Evolutionary conservation across 1,284 basidiomycete species (phyloP).

Genomic region (Puccinia novopanici): DNA sequence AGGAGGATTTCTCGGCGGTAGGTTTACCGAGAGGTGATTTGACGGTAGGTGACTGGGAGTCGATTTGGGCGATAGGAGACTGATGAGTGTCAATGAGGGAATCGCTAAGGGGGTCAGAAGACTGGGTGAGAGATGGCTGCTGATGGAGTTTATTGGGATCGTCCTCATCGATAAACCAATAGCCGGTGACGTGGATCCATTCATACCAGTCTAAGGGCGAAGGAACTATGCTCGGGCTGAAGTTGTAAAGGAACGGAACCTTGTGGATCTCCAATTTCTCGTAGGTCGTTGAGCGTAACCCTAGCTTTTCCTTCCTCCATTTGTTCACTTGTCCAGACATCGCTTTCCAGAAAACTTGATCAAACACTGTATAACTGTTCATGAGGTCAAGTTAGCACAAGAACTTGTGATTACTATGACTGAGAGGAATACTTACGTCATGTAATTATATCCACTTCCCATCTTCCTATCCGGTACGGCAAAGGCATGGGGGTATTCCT

Average conservation of each 20-base stretch:
- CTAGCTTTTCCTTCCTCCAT: constrained; percentile 80
- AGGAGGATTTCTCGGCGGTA: constrained; percentile 61
- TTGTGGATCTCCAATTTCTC: constrained; percentile 95
- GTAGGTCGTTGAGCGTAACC: constrained; percentile 75
- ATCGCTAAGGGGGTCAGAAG: constrained; percentile 76
- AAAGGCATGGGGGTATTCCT: constrained; percentile 96
- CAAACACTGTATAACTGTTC: constrained; percentile 86
- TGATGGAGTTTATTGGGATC: constrained; percentile 20
- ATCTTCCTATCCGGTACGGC: constrained; percentile 92
- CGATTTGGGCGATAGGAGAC: constrained; percentile 60
- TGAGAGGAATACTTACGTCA: constrained; percentile 65
- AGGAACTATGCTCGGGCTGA: constrained; percentile 75
- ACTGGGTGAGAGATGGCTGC: neutral
- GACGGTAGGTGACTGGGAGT: constrained; percentile 63
- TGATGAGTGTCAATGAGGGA: constrained; percentile 73
- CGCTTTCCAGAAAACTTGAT: constrained; percentile 96
- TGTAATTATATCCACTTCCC: constrained; percentile 96
- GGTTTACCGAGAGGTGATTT: neutral
- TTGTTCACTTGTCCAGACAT: constrained; percentile 90
- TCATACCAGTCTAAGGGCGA: constrained; percentile 95
- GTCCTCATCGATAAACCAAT: constrained; percentile 54
- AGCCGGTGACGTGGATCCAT: constrained; percentile 87
- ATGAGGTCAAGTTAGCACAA: neutral
- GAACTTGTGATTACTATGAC: constrained; percentile 12
- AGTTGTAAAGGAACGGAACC: constrained; percentile 96